A percentile compares a stretch with the other conserved stretches of the same genome.
Evolutionary conservation across 2,329 filamentous ascomycete genomes (phyloP).

Genomic region (Paradendryphiella salina): DNA sequence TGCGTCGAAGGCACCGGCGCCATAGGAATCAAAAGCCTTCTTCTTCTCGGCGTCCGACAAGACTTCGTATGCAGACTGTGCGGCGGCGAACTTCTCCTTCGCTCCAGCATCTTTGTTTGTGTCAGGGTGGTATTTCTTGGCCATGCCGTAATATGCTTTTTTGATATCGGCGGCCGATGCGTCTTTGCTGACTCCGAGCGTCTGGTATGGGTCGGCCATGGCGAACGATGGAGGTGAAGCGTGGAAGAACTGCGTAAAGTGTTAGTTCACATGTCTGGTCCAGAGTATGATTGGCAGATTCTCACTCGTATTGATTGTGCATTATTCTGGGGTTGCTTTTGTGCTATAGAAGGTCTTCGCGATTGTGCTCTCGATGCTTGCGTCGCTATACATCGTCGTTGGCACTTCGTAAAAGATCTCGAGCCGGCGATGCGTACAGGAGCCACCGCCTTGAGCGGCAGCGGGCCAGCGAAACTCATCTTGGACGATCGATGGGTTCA

Average conservation of each 20-base stretch:
- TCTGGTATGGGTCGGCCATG: slow-evolving; percentile 78
- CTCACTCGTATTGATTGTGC: slow-evolving; percentile 39
- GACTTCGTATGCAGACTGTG: slow-evolving; percentile 91
- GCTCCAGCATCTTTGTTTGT: slow-evolving; percentile 94
- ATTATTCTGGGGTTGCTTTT: slow-evolving; percentile 28
- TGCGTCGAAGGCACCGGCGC: slow-evolving; percentile 72
- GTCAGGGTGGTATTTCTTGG: slow-evolving; percentile 97
- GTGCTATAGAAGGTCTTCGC: slow-evolving; percentile 29
- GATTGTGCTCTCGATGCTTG: slow-evolving; percentile 32
- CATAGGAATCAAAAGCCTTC: slow-evolving; percentile 88
- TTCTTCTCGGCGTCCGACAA: slow-evolving; percentile 92
- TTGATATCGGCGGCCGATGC: slow-evolving; percentile 91
- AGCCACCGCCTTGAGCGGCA: slow-evolving; percentile 40
- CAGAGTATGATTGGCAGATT: not conserved
- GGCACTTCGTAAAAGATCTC: slow-evolving; percentile 36
- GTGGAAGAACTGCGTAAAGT: slow-evolving; percentile 40
- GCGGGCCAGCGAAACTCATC: slow-evolving; percentile 44
- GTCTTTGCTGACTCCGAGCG: slow-evolving; percentile 79
- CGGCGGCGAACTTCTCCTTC: slow-evolving; percentile 92
- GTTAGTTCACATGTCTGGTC: slow-evolving; percentile 18
- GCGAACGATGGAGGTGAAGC: slow-evolving; percentile 61
- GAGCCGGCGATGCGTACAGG: slow-evolving; percentile 37
- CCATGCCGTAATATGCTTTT: slow-evolving; percentile 95
- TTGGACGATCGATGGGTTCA: slow-evolving; percentile 10
- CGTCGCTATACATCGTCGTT: slow-evolving; percentile 36